Evolutionary conservation across 2,329 filamentous ascomycete species (phyloP).

Genomic region (Aspergillus sp.): DNA sequence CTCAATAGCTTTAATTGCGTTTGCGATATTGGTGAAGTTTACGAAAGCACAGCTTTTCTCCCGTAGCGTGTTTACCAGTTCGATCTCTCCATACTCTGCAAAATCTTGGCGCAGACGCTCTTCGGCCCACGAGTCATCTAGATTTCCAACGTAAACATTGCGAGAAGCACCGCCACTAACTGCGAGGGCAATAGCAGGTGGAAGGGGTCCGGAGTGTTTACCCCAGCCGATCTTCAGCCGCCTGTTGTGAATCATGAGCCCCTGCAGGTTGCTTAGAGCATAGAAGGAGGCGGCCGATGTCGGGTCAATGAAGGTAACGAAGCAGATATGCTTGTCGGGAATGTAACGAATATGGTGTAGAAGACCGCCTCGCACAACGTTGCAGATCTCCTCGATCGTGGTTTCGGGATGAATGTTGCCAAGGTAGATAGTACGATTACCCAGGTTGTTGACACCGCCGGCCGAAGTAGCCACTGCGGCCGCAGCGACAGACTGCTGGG

Average conservation of each 20-base stretch:
- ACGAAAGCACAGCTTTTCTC: conserved; percentile 99
- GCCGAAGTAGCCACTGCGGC: conserved; percentile 95
- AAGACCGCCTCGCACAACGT: conserved; percentile 91
- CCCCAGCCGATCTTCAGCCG: conserved; percentile 98
- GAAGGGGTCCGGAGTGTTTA: conserved; percentile 95
- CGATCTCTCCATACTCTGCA: conserved; percentile 95
- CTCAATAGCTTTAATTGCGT: conserved; percentile 99
- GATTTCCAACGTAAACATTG: conserved; percentile 96
- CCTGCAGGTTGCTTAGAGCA: conserved; percentile 93
- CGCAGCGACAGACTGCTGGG: conserved; percentile 95
- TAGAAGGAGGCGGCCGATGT: conserved; percentile 98
- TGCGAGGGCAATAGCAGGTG: conserved; percentile 90
- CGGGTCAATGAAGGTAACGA: conserved; percentile 98
- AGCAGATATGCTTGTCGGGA: conserved; percentile 99
- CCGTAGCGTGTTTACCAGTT: conserved; percentile 90
- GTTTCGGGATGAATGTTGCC: conserved; percentile 99
- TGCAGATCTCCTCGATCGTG: conserved; percentile 99
- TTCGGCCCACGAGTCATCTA: conserved; percentile 96
- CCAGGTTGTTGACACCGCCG: conserved; percentile 94
- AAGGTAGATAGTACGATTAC: conserved; percentile 95
- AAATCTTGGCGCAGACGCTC: conserved; percentile 95
- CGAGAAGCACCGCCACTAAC: conserved; percentile 96
- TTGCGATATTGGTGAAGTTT: conserved; percentile 99
- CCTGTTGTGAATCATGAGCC: conserved; percentile 98
- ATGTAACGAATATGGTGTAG: conserved; percentile 99